Conservation (phyloP, 129 eudicot species). For the Artemisia tridentata region DNA sequence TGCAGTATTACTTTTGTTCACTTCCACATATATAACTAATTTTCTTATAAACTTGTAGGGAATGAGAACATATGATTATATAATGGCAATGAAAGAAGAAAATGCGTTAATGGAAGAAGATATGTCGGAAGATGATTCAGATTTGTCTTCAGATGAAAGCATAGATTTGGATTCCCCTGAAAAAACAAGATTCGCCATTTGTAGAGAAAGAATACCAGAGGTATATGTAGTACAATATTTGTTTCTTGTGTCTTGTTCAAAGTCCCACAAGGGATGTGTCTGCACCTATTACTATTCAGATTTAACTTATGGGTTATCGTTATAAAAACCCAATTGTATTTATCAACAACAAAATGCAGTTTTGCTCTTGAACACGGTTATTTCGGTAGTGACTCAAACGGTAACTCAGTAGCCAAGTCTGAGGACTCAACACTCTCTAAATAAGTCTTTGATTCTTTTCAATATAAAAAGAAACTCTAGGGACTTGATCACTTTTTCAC, state of each 20-base stretch:
- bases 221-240: not conserved
- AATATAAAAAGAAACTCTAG: no score
- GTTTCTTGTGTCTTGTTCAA: not conserved
- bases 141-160: constrained; percentile 74
- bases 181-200: constrained; percentile 49
- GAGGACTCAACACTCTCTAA: no score
- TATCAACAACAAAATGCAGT: not conserved
- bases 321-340: not conserved
- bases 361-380: no score
- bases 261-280: not conserved
- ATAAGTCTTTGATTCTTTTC: no score
- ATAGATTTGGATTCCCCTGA: constrained; percentile 48
- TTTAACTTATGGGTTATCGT: no score
- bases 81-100: constrained; percentile 87
- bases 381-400: no score
- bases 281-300: no score
- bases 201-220: constrained; percentile 51
- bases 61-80: constrained; percentile 92
- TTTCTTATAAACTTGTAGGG: constrained; percentile 44
- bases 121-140: constrained; percentile 45
- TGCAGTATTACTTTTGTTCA: not conserved
- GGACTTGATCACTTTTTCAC: no score
- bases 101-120: constrained; percentile 55
- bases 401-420: no score
- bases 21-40: not conserved